Conservation (phyloP, 139 green algal species). For the Chloropicon primus region DNA sequence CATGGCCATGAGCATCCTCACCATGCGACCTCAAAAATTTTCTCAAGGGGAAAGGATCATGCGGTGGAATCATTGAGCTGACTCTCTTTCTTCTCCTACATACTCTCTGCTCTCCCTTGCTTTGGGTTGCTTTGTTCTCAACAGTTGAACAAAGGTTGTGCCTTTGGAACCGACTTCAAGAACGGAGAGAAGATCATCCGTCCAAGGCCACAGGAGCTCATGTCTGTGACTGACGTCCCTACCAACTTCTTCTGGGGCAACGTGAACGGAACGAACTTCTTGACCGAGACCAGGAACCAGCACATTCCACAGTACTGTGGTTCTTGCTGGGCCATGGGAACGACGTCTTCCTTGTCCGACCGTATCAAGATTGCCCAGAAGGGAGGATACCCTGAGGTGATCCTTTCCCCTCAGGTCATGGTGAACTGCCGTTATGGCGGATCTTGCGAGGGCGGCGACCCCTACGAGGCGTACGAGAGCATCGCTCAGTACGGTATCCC, state of each 20-base stretch:
- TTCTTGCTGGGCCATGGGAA: constrained; percentile 42
- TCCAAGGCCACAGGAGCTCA: constrained; percentile 6
- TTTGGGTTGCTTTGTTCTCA: no score
- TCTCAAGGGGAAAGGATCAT: no score
- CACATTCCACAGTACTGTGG: constrained; percentile 41
- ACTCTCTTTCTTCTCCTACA: not conserved
- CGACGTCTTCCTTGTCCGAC: constrained; percentile 36
- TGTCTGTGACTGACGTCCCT: constrained; percentile 11
- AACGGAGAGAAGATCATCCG: constrained; percentile 2
- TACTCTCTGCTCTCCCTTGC: no score
- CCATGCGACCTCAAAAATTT: no score
- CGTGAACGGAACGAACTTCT: constrained; percentile 34
- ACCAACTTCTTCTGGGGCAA: constrained; percentile 20
- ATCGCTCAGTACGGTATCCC: constrained; percentile 6
- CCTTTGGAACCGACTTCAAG: constrained; percentile 2
- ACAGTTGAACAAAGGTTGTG: not conserved
- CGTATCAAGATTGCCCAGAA: constrained; percentile 43
- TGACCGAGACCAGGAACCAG: constrained; percentile 32
- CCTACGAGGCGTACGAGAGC: not conserved
- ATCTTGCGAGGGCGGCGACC: not conserved
- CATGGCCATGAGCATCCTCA: no score
- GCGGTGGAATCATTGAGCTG: not conserved
- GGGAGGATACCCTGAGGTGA: constrained; percentile 31
- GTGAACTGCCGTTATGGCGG: constrained; percentile 29
- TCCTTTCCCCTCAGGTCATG: constrained; percentile 35